phyloP scores from a whole-genome alignment of 306 rosid genomes.

The Sophora flavescens region DNA sequence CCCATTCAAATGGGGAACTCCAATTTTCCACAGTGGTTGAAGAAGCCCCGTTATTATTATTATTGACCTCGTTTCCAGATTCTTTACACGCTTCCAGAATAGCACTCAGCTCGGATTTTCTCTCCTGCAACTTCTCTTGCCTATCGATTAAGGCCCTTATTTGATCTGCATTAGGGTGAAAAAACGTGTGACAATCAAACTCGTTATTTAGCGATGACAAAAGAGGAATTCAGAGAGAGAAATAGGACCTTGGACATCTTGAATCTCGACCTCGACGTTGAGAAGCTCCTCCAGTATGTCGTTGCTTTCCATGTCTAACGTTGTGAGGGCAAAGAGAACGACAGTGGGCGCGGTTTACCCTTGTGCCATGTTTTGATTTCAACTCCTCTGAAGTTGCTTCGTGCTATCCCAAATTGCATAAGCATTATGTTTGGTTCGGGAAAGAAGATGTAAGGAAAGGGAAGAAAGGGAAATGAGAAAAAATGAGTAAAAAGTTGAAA shows the following conservation, averaged over 20 bases:
- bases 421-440: too few relatives aligned
- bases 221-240: neutral
- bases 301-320: slow-evolving; percentile 60
- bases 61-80: slow-evolving; percentile 48
- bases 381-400: too few relatives aligned
- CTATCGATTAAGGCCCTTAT: slow-evolving; percentile 67
- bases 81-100: slow-evolving; percentile 71
- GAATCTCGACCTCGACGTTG: slow-evolving; percentile 69
- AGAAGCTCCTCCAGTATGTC: slow-evolving; percentile 75
- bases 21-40: slow-evolving; percentile 68
- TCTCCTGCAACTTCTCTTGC: slow-evolving; percentile 81
- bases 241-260: slow-evolving; percentile 76
- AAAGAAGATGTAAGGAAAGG: too few relatives aligned
- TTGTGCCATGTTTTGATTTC: too few relatives aligned
- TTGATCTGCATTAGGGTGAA: slow-evolving; percentile 57
- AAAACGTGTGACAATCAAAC: neutral
- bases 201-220: neutral
- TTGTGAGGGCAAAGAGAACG: neutral
- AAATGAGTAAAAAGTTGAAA: too few relatives aligned
- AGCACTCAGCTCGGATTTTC: slow-evolving; percentile 75
- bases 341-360: slow-evolving; percentile 11
- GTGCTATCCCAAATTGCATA: too few relatives aligned
- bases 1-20: slow-evolving; percentile 86
- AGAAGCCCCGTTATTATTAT: slow-evolving; percentile 49
- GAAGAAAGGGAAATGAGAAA: too few relatives aligned